Evolutionary conservation across 2,329 filamentous ascomycete species (phyloP), one percentile per base, ranked within the genome.

Genomic region (Exophiala aquamarina): DNA sequence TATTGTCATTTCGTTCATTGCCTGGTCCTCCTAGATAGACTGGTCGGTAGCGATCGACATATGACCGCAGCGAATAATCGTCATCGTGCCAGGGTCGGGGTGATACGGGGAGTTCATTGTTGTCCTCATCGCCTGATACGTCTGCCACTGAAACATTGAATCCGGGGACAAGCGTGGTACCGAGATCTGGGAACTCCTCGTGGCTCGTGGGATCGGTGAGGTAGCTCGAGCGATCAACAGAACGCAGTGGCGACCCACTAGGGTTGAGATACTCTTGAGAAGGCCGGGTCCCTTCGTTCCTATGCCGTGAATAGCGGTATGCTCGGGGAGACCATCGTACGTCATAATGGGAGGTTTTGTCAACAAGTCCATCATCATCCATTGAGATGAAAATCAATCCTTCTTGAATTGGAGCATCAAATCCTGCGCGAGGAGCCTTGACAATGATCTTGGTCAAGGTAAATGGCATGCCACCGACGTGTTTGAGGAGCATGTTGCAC

Each of bases 371-470:
- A 57, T 94, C 83, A 29, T 84, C 80, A 32, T 83, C 79, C 91
- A 96, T 95, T 36, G 88, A 81, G 20, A 97, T 78, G 62, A 96
- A 96, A 1, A 97, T 81, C 78, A 96, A 85, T 35, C 93, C 92
- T 76, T 95, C 87, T 67, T 92, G 85, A 43, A 95, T 84, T 44
- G 90, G 90, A 59, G 89, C 84, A 50, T 89, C 91, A 66, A 90
- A 95, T 43, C 88, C 87, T 34, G 79, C 70, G 54, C 83, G 82
- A 1, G 92, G 92, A 8, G 88, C 89, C 65, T 89, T 91, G 67
- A 97, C 94, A 54, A 94, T 77, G 40, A 97, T 71, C 69, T 92
- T 92, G 58, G 89, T 86, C 45, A 97, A 70, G 44, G 81, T 87
- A 61, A 97, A 97, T 1, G 87, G 81, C 2, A 86, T 86, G 29